Base-by-base conservation (phyloP, 192 early-diverging fungal species). In the Rhizophagus clarus region DNA sequence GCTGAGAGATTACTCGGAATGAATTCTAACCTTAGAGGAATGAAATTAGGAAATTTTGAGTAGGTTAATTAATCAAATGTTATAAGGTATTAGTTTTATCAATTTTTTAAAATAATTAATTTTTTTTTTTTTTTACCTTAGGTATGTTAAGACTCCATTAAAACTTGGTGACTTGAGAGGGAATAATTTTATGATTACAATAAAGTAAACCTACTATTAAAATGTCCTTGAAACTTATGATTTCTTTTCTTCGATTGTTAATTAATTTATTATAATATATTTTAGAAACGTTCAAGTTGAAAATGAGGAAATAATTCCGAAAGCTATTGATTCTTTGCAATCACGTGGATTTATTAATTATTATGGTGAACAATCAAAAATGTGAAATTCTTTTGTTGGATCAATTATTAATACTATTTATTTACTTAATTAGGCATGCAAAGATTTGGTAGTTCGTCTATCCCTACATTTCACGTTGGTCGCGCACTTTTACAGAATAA, bases 321-420 rank as follows among this genome's bases (percentile, higher is more conserved):
- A 81, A 8, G 88, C 94, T 11, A 84, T 98, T 73, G 80, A 81
- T 4, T 92, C 93, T 20, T 84, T 98, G 24, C 82, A 88, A 31
- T 79, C 89, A 26, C 83, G 88, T 60, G 98, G 98, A 2, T 99
- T 98, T 79, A 89, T 98, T 81, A 99, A 99, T 88, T 99, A 98
- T 87, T 99, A 89, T 86, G 98, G 97, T 15, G 5, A n/a, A 6
- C 0, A n/a, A 67, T 67, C 26, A 31, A 67, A 31, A 67, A 67
- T 24, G 2, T 8, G 37, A 31, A n/a, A 29, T 67, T 29, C 31
- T 29, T 14, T 31, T 31, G 14, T 28, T 28, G 4, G 32, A 67
- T 14, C 22, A 32, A 32, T 32, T 67, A 67, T 67, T 67, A 29
- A 28, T 66, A 9, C 4, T 29, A 66, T 66, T 66, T 29, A 66